Base-by-base conservation (phyloP, 202 grass and related monocot species). In the Brachypodium distachyon region DNA sequence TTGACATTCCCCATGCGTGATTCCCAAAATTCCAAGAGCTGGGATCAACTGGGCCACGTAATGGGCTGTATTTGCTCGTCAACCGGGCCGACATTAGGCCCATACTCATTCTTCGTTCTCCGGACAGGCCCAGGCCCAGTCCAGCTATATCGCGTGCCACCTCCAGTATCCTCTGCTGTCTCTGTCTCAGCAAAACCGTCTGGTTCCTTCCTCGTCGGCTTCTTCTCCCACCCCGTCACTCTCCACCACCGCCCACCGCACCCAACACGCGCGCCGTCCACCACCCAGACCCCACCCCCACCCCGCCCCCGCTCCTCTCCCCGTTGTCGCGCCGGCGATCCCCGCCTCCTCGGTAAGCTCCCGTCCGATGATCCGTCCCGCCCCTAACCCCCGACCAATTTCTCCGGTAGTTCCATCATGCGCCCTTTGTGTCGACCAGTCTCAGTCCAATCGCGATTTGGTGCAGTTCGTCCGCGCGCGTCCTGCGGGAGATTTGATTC, bases 221-320 rank as follows among this genome's bases (percentile, higher is more conserved):
- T 43, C 16, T 22, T n/a, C n/a, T n/a, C n/a, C n/a, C n/a, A n/a
- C n/a, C n/a, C n/a, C n/a, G n/a, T n/a, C n/a, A n/a, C 61, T 69
- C 63, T 17, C 72, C 84, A 4, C 80, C 60, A 74, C 83, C 74
- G 53, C 67, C 78, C 78, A 82, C 73, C 63, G 43, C 68, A 57
- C 33, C 28, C 21, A 27, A 48, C 16, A 27, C 37, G 36, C 8
- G 3, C 64, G 41, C 12, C 47, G 55, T 7, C 61, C 63, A 58
- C 41, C 61, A 19, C 40, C 42, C 34, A 46, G 13, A 49, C 41
- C 51, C 66, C 21, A 50, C 49, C 57, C 63, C 54, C 64, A 6
- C 49, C 43, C 16, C 56, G 44, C 12, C 61, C 68, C 11, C 63
- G 27, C 0, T 36, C 56, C 0, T 4, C 8, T 42, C 40, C 9